Evolutionary conservation across 2,329 filamentous ascomycete species (phyloP), one percentile per base, ranked within the genome.

Genomic region (Teratosphaeriaceae sp.): DNA sequence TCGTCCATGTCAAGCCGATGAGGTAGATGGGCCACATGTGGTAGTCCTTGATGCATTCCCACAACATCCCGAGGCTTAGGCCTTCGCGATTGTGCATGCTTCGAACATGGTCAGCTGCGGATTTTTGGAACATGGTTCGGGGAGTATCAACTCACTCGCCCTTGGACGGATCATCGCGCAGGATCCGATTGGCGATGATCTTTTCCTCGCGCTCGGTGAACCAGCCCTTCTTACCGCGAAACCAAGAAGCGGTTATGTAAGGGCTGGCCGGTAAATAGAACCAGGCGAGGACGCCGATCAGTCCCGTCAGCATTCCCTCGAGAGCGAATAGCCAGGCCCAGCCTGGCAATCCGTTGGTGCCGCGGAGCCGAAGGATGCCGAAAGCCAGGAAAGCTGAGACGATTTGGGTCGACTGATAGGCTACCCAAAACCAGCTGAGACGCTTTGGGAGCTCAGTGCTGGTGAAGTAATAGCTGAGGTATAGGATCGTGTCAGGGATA

Each of bases 381-480:
- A 70, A 76, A 1, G 75, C 76, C 5, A 78, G 58, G 49, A 80
- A 78, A 1, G 78, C 75, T 0, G 75, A 70, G 3, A 74, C 52
- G 23, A 81, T 76, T 30, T 74, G 69, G 0, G 75, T 75, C 0
- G 69, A 69, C 44, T 75, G 74, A 11, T 83, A 78, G 0, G 81
- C 74, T 2, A 51, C 78, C 84, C 84, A 88, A 65, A 88, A 88
- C 55, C 72, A 78, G 51, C 78, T 77, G 15, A 88, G 65, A 1
- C 85, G 75, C 9, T 75, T 73, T 0, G 84, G 82, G 0, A 89
- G 68, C 58, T 88, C 85, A 40, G 72, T 72, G 0, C 78, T 78
- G 35, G 78, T 88, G 65, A 88, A 89, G 63, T 83, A 89, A 61
- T 88, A 88, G 3, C 78, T 81, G 4, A 87, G 68, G 62, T 82